A percentile compares a stretch with the other conserved stretches of the same genome.
These are phyloP conservation scores for Aphelidium insulamus DNA, from an alignment of 371 early-diverging fungal genomes.

Conservation along the genomic window DNA sequence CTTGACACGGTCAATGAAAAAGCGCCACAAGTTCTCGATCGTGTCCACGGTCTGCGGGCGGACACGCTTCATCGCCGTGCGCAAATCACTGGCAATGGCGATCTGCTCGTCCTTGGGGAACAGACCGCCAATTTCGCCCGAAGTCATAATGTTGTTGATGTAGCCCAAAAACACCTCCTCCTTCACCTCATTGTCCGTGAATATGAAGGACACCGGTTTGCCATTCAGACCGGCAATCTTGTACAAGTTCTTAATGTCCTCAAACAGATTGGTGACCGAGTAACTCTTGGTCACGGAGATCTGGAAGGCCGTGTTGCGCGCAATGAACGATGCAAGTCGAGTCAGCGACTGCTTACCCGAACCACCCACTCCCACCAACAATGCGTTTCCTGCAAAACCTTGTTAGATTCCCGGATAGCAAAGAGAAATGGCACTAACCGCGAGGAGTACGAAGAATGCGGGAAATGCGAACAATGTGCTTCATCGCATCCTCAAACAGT, in stretches of 20 bases:
- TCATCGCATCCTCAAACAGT: conserved; percentile 36
- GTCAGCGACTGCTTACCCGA: conserved; percentile 34
- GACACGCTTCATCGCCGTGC: conserved; percentile 21
- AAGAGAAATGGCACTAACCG: no score
- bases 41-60: conserved; percentile 23
- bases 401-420: no score
- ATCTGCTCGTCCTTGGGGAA: conserved; percentile 35
- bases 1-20: conserved; percentile 34
- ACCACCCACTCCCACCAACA: conserved; percentile 36
- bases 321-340: conserved; percentile 28
- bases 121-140: conserved; percentile 29
- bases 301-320: conserved; percentile 27
- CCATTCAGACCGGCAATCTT: conserved; percentile 25
- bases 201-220: conserved; percentile 25
- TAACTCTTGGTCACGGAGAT: conserved; percentile 31
- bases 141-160: conserved; percentile 34
- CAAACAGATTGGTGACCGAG: conserved; percentile 23
- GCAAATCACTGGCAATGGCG: conserved; percentile 19
- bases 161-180: conserved; percentile 30
- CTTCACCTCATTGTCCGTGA: conserved; percentile 35
- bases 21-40: conserved; percentile 29
- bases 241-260: conserved; percentile 30
- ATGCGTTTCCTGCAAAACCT: no score
- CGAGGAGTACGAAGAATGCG: conserved; percentile 27
- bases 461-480: conserved; percentile 26